Evolutionary conservation across 352 stramenopile genomes (phyloP), one percentile per base, ranked within the genome.

Genomic region (Globisporangium heterothallicum): DNA sequence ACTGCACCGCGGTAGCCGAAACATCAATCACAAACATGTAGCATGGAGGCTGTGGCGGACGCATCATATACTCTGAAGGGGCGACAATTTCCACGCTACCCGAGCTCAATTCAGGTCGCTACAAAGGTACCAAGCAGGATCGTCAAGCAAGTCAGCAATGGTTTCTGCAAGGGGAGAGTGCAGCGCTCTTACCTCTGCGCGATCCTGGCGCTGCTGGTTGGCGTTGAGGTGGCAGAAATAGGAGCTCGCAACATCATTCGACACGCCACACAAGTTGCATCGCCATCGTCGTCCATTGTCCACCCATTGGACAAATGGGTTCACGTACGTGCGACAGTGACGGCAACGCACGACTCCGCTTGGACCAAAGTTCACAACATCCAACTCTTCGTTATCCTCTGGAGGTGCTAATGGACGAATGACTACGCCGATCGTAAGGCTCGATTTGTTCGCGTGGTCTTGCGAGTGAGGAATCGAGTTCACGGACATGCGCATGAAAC

Each of bases 211-310:
- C 52, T 94, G 82, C 35, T 97, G 95, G 54, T 96, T 88, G 32
- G 93, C 82, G 49, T 98, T 95, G 44, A 99, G 73, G 63, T 98
- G 96, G 66, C 93, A 98, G 68, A 99, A 99, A 74, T 99, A 99
- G 8, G 92, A 92, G 47, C 91, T 91, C 12, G 96, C 83, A 29
- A 97, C 92, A 46, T 95, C 78, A 49, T 94, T 95, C 13, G 82
- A 79, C n/a, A 92, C 72, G 27, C 84, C 84, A 63, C 88, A 96
- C 0, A 96, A 53, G 59, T 96, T 95, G 70, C 88, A 96, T 13
- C 82, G 78, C 83, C 83, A 96, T 29, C 78, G 71, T 22, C 81
- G 78, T 14, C 82, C 86, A 55, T 91, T 92, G 68, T 96, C 81
- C n/a, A 93, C 80, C 81, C 86, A 96, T 56, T 87, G 70, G 10